phyloP scores from a whole-genome alignment of 2,329 filamentous ascomycete genomes.

The Penicillium aurantiogriseum region DNA sequence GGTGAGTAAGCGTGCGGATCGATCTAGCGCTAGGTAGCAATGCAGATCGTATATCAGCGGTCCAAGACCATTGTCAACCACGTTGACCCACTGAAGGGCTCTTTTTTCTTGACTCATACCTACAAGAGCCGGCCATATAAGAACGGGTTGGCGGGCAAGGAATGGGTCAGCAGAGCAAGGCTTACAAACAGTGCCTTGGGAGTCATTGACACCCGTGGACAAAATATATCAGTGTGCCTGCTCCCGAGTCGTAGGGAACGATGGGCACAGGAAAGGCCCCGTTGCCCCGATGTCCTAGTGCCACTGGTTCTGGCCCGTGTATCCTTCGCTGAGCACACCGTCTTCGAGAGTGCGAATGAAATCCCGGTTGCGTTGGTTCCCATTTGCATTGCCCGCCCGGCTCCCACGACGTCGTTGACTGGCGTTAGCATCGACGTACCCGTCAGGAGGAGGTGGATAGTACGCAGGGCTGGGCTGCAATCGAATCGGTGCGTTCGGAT shows the following conservation, averaged over 20 bases:
- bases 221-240: conserved; percentile 3
- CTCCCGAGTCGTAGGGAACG: not conserved
- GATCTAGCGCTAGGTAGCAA: conserved; percentile 8
- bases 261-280: not conserved
- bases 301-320: conserved; percentile 75
- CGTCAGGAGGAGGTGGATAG: conserved; percentile 88
- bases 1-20: conserved; percentile 2
- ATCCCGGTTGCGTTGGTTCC: conserved; percentile 64
- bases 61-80: conserved; percentile 3
- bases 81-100: not conserved
- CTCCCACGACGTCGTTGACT: conserved; percentile 73
- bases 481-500: conserved; percentile 89
- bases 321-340: conserved; percentile 88
- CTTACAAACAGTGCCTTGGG: not conserved
- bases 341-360: conserved; percentile 96
- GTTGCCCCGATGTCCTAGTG: conserved; percentile 42
- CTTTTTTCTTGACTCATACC: not conserved
- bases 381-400: conserved; percentile 54
- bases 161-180: not conserved
- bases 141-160: conserved; percentile 1
- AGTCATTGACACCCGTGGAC: not conserved
- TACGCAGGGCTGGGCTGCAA: conserved; percentile 95
- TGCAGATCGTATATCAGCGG: conserved; percentile 11
- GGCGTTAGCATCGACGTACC: conserved; percentile 66
- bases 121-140: conserved; percentile 3